Percentiles rank a stretch among this genome's conserved stretches.
Evolutionary conservation across 495 filamentous ascomycete genomes (phyloP).

Genomic region (Tuber microsphaerosporum): DNA sequence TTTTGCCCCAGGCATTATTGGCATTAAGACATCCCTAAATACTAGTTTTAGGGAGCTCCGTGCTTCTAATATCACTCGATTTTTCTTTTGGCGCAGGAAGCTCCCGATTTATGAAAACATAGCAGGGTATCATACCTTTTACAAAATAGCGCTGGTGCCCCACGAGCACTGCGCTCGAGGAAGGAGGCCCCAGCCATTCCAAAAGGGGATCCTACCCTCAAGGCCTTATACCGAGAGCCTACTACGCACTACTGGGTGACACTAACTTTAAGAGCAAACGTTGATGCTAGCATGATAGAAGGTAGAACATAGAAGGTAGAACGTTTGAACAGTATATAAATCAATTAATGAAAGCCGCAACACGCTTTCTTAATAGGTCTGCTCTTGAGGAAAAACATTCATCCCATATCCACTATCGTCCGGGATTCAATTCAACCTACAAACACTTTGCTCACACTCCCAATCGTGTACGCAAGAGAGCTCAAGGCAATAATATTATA

Average conservation of each 20-base stretch:
- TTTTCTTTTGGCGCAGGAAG: not conserved
- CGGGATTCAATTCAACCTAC: not conserved
- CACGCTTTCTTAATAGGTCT: not conserved
- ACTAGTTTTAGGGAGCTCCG: not conserved
- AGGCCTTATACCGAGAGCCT: not conserved
- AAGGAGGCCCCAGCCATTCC: not conserved
- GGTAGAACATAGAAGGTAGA: not conserved
- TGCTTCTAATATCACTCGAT: not conserved
- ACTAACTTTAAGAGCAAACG: not conserved
- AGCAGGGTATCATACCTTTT: not conserved
- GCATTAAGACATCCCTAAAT: not conserved
- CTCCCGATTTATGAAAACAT: not conserved
- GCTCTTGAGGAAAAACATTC: not conserved
- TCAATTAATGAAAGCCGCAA: not conserved
- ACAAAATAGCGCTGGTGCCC: too few species aligned
- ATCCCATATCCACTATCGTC: not conserved
- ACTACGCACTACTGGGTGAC: not conserved
- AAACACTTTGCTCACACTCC: not conserved
- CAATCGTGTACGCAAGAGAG: not conserved
- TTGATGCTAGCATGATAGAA: not conserved
- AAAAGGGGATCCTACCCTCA: not conserved
- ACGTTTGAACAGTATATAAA: not conserved
- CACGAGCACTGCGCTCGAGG: not conserved
- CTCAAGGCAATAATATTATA: conserved; percentile 21
- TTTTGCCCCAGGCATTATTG: not conserved